Evolutionary conservation across 352 stramenopile genomes (phyloP), one percentile per base, ranked within the genome.

Genomic region (Globisporangium takayamanum): DNA sequence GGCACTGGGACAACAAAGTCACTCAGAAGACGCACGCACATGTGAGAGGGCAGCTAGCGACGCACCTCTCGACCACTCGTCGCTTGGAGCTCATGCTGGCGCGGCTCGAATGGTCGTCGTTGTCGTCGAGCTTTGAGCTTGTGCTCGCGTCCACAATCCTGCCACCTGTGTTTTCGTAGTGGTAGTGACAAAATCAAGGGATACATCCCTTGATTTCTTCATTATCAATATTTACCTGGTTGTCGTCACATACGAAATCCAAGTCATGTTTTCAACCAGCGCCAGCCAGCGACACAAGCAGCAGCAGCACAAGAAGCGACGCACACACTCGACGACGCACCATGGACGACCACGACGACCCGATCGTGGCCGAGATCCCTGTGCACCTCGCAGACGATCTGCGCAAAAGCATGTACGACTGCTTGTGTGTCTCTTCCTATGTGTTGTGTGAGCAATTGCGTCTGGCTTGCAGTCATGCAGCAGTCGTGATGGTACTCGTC

Each of bases 291-390:
- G 18, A 46, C 41, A 46, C 41, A 16, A 46, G 41, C 41, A 46
- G 41, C 41, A 46, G 14, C 14, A 52, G 47, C 47, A 20, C 47
- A 10, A 39, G 33, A 39, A 39, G 33, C 33, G 33, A 39, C 30
- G 30, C 41, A 2, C 39, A 45, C 39, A 14, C 12, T n/a, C 39
- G 47, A 59, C 46, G 4, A 28, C 5, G 3, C 16, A 16, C n/a
- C 8, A 64, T 62, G 54, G 41, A 66, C 50, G 50, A 55, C 50
- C 50, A 55, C 30, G 82, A 92, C 51, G 84, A 94, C 67, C 84
- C 84, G 44, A 69, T 94, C 36, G 80, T 94, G 61, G 79, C 73
- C 50, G 84, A 94, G 70, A 90, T 94, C 59, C 81, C 84, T 42
- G 81, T 94, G 64, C 84, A 94, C 65, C 76, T 94, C 39, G 78